Percentiles rank a stretch among this genome's conserved stretches.
phyloP scores from a whole-genome alignment of 1,284 basidiomycete genomes.

The Apiotrichum domesticum region DNA sequence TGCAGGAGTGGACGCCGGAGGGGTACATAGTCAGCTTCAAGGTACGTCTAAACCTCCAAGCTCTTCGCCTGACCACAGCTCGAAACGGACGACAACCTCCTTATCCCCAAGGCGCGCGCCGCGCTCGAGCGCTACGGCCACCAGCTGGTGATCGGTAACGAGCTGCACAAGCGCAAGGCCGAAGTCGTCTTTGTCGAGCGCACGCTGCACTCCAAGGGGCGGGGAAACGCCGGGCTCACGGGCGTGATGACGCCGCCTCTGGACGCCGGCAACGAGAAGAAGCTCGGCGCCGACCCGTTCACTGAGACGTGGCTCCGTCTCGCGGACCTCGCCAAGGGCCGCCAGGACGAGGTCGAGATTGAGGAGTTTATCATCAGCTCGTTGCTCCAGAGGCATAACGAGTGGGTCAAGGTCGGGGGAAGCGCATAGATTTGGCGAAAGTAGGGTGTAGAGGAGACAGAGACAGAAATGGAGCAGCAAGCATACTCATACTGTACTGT shows the following conservation, averaged over 20 bases:
- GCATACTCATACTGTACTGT: too few species aligned
- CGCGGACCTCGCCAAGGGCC: slow-evolving; percentile 47
- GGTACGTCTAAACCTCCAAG: slow-evolving; percentile 49
- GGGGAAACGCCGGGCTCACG: slow-evolving; percentile 6
- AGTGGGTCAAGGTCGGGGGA: slow-evolving; percentile 53
- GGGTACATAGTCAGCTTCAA: slow-evolving; percentile 97
- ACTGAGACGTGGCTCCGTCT: slow-evolving; percentile 70
- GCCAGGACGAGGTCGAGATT: slow-evolving; percentile 56
- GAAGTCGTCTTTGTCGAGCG: slow-evolving; percentile 80
- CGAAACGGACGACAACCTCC: slow-evolving; percentile 76
- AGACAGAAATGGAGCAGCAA: too few species aligned
- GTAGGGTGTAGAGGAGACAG: too few species aligned
- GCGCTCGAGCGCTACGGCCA: slow-evolving; percentile 92
- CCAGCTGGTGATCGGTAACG: slow-evolving; percentile 94
- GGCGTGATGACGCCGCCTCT: slow-evolving; percentile 13
- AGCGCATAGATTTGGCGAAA: not conserved
- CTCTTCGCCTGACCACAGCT: slow-evolving; percentile 55
- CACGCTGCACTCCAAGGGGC: slow-evolving; percentile 3
- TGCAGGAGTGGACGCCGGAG: slow-evolving; percentile 85
- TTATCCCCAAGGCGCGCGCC: slow-evolving; percentile 83
- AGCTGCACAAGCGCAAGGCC: slow-evolving; percentile 78
- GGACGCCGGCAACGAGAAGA: slow-evolving; percentile 31
- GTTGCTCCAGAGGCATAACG: slow-evolving; percentile 64
- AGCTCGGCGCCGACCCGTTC: slow-evolving; percentile 41
- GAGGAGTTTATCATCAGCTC: slow-evolving; percentile 84